Evolutionary conservation across 345 rosid species (phyloP), one percentile per base, ranked within the genome.

Genomic region (Viola odorata): DNA sequence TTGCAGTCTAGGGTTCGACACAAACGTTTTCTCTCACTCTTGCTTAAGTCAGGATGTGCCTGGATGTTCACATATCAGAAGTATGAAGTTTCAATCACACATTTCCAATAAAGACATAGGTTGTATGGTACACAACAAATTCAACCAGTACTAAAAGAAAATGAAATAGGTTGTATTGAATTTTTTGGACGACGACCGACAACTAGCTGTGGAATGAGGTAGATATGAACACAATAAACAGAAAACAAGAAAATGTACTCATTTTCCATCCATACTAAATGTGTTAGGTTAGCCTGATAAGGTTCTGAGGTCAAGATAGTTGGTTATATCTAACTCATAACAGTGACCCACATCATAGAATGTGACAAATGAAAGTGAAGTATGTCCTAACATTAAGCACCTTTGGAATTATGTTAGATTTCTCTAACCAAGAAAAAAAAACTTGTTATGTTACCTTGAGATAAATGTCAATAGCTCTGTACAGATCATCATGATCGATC

Each of bases 1-100:
- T 85, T 94, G 88, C 99, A 94, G 85, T 94, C 85, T 15, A 94
- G 78, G 13, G 82, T 73, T 67, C 96, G 76, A 45, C 99, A 94
- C 48, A 88, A 48, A 61, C 90, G 82, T 67, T 94, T 94, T 54
- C 99, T 75, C 60, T 94, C 96, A 39, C 83, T 78, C 84, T 90
- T 94, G 81, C 65, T 90, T 55, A 94, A 75, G 60, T 81, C 85
- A 36, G 83, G 83, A 74, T 94, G 99, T 63, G 91, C 82, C 99
- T 90, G 67, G 8, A 68, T 49, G 13, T 52, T 53, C 5, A 23
- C 6, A 55, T 40, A 69, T 17, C 15, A 23, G 11, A 42, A 40
- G 2, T 23, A 23, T 23, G 32, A 23, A 23, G 32, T 23, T 23
- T 23, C 32, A 23, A 23, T 23, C 2, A 23, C 32, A 23, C 2